These are phyloP conservation scores for Kentomonas sorsogonicus DNA, from an alignment of 208 protist species.

Conservation along the genomic window DNA sequence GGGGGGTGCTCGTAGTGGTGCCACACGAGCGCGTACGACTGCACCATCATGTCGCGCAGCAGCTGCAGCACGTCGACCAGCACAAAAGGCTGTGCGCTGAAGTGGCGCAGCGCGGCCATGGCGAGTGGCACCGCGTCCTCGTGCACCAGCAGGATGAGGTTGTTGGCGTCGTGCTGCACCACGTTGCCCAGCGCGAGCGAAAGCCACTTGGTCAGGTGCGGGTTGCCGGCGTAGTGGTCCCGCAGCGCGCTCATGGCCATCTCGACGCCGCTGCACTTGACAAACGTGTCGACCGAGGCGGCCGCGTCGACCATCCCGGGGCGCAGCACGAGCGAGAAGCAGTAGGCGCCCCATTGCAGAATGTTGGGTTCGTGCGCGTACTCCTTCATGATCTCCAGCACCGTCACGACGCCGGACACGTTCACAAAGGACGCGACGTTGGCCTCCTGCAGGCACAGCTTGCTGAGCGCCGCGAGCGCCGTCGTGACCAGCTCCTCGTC, in stretches of 20 bases:
- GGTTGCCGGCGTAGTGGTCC: slow-evolving; percentile 27
- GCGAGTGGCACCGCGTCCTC: slow-evolving; percentile 40
- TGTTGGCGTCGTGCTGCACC: slow-evolving; percentile 15
- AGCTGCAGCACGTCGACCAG: slow-evolving; percentile 23
- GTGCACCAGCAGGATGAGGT: slow-evolving; percentile 28
- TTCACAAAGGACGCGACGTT: slow-evolving; percentile 58
- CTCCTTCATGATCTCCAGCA: slow-evolving; percentile 80
- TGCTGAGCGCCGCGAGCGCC: slow-evolving; percentile 56
- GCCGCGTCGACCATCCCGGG: slow-evolving; percentile 17
- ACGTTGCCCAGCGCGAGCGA: slow-evolving; percentile 45
- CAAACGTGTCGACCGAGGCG: slow-evolving; percentile 34
- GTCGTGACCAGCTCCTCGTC: slow-evolving; percentile 54
- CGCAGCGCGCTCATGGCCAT: slow-evolving; percentile 49
- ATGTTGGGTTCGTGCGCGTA: slow-evolving; percentile 52
- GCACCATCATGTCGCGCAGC: slow-evolving; percentile 7
- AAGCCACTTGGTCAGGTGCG: slow-evolving; percentile 36
- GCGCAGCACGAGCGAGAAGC: slow-evolving; percentile 44
- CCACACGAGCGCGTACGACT: slow-evolving; percentile 13
- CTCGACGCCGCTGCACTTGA: slow-evolving; percentile 39
- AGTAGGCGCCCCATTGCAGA: slow-evolving; percentile 71
- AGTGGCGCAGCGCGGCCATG: slow-evolving; percentile 30
- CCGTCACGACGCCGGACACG: slow-evolving; percentile 63
- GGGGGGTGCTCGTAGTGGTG: slow-evolving; percentile 10
- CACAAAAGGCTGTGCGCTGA: slow-evolving; percentile 21
- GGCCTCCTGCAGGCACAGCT: slow-evolving; percentile 49